Conservation (phyloP, 352 stramenopile genomes). For the Pseudoperonospora humuli region DNA sequence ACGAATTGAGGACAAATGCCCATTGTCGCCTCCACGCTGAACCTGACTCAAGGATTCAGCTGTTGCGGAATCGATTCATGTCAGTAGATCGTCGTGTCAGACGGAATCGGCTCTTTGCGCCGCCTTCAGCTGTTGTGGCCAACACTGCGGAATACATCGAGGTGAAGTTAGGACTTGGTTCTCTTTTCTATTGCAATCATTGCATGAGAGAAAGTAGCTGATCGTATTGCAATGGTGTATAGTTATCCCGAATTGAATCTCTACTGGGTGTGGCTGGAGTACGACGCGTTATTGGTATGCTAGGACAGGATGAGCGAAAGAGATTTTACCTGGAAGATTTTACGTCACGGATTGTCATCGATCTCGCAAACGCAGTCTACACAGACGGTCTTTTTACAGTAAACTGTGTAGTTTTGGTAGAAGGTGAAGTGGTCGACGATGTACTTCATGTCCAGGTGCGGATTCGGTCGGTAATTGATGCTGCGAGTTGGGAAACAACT, state of each 20-base stretch:
- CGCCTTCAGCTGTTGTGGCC: conserved; percentile 44
- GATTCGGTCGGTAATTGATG: not conserved
- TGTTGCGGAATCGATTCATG: conserved; percentile 65
- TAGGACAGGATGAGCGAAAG: conserved; percentile 78
- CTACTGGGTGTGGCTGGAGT: conserved; percentile 71
- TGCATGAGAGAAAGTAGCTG: not conserved
- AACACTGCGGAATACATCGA: conserved; percentile 67
- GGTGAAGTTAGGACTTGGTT: conserved; percentile 12
- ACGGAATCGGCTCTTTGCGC: conserved; percentile 76
- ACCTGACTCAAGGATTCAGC: conserved; percentile 45
- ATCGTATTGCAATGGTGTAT: conserved; percentile 1
- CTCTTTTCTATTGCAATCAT: not conserved
- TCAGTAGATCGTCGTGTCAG: conserved; percentile 68
- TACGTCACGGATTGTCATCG: conserved; percentile 71
- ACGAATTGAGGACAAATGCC: conserved; percentile 55
- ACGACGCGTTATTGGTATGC: conserved; percentile 76
- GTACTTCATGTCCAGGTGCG: conserved; percentile 83
- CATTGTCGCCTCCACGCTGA: conserved; percentile 50
- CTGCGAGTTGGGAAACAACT: not conserved
- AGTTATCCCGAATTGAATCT: conserved; percentile 84
- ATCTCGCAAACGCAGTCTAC: conserved; percentile 66
- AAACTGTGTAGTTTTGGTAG: conserved; percentile 89
- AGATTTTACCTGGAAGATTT: conserved; percentile 76
- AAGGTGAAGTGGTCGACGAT: conserved; percentile 91
- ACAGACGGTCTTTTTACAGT: conserved; percentile 87